Conservation (phyloP, 1,139 yeast genomes). For the Candida anutae region DNA sequence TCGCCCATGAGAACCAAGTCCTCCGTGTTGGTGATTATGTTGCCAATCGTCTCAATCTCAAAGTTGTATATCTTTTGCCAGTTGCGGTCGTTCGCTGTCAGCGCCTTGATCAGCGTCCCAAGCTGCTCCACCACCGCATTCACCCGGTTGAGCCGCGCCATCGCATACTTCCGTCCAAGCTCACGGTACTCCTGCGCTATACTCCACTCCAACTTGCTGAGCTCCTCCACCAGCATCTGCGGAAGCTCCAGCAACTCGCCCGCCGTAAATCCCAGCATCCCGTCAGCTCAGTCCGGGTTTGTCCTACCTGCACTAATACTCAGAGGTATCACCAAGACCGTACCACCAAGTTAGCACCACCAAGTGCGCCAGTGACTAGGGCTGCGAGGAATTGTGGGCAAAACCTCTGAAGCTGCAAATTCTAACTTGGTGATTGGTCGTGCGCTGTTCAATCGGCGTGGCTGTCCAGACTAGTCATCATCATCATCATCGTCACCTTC, state of each 20-base stretch:
- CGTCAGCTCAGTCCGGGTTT: no score
- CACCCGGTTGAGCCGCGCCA: slow-evolving; percentile 25
- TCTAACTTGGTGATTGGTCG: no score
- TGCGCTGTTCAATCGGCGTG: no score
- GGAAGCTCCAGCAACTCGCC: slow-evolving; percentile 6
- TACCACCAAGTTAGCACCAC: no score
- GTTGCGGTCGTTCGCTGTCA: slow-evolving; percentile 22
- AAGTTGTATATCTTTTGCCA: slow-evolving; percentile 28
- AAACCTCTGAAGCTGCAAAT: no score
- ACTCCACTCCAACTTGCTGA: slow-evolving; percentile 20
- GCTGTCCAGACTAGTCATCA: slow-evolving; percentile 1
- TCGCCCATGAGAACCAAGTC: slow-evolving; percentile 15
- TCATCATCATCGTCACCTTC: not conserved
- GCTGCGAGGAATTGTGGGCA: no score
- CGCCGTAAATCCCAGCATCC: no score
- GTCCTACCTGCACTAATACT: no score
- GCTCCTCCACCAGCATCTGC: slow-evolving; percentile 19
- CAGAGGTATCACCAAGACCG: no score
- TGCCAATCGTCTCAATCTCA: slow-evolving; percentile 28
- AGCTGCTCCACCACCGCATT: slow-evolving; percentile 21
- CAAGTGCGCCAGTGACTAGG: no score
- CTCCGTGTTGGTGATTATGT: slow-evolving; percentile 28
- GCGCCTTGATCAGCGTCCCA: slow-evolving; percentile 18
- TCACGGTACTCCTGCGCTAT: slow-evolving; percentile 25
- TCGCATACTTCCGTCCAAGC: slow-evolving; percentile 22